Evolutionary conservation across 345 rosid genomes (phyloP).

Genomic region (Salix dunnii): DNA sequence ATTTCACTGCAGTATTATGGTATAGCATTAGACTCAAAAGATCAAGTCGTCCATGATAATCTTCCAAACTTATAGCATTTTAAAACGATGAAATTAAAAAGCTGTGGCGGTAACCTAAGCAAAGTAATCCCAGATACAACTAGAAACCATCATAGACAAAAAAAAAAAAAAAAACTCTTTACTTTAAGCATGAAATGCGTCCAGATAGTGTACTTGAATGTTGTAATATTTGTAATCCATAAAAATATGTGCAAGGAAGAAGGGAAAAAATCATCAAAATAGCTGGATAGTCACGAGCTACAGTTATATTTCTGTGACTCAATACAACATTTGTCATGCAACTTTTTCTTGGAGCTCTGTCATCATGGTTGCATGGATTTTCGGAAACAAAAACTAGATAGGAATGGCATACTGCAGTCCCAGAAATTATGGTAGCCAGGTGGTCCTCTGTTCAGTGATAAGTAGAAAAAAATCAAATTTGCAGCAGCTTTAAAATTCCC

Average conservation of each 20-base stretch:
- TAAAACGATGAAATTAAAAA: too few species aligned
- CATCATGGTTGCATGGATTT: not conserved
- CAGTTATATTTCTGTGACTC: not conserved
- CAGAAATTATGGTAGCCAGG: not conserved
- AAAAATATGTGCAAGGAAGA: not conserved
- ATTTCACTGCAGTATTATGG: too few species aligned
- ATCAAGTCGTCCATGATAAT: too few species aligned
- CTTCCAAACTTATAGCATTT: too few species aligned
- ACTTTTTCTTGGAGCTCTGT: not conserved
- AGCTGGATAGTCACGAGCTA: not conserved
- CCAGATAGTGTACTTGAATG: not conserved
- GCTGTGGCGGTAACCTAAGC: too few species aligned
- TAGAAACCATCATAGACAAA: not conserved
- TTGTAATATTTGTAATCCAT: not conserved
- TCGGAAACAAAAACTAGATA: not conserved
- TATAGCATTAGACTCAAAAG: too few species aligned
- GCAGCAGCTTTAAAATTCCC: not conserved
- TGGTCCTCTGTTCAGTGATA: not conserved
- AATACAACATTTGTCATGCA: not conserved
- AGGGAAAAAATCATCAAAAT: not conserved
- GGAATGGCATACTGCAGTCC: not conserved
- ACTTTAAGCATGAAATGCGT: not conserved
- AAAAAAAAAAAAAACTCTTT: too few species aligned
- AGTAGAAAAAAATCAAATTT: not conserved
- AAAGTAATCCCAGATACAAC: not conserved